Percentiles rank a stretch among this genome's conserved stretches.
Evolutionary conservation across 139 green algal genomes (phyloP).

Genomic region (Haematococcus sp.): DNA sequence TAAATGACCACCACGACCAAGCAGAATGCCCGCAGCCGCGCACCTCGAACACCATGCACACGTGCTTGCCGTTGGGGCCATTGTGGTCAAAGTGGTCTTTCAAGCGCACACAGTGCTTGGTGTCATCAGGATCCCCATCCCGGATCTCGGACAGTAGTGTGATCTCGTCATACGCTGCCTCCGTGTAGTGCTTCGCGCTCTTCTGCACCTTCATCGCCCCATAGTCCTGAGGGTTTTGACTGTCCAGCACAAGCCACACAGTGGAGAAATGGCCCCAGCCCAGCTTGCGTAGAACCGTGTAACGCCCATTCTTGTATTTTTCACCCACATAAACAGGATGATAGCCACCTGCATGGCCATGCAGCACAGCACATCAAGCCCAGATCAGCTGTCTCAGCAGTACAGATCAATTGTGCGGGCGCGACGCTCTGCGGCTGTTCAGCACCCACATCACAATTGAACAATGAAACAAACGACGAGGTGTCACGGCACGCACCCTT

Average conservation of each 20-base stretch:
- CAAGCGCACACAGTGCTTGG: conserved; percentile 68
- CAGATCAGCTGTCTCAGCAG: not conserved
- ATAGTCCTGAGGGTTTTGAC: conserved; percentile 37
- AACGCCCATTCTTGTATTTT: conserved; percentile 82
- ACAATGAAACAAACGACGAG: no score
- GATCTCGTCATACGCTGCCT: conserved; percentile 96
- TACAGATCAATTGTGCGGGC: no score
- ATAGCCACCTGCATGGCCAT: conserved; percentile 84
- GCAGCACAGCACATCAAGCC: not conserved
- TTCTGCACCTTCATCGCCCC: conserved; percentile 85
- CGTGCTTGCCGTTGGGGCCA: conserved; percentile 89
- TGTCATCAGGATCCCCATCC: conserved; percentile 57
- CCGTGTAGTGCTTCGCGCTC: conserved; percentile 92
- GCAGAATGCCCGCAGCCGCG: not conserved
- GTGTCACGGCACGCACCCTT: conserved; percentile 27
- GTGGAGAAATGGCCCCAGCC: conserved; percentile 99
- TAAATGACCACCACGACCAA: no score
- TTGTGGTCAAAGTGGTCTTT: conserved; percentile 92
- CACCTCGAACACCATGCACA: conserved; percentile 98
- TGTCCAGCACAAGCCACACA: conserved; percentile 90
- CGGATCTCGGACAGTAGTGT: conserved; percentile 80
- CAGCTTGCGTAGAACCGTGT: conserved; percentile 92
- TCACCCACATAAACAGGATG: conserved; percentile 91
- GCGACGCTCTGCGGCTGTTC: no score
- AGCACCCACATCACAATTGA: no score